These are phyloP conservation scores for Cicer pinnatifidum DNA, from an alignment of 306 rosid genomes.

Conservation along the genomic window DNA sequence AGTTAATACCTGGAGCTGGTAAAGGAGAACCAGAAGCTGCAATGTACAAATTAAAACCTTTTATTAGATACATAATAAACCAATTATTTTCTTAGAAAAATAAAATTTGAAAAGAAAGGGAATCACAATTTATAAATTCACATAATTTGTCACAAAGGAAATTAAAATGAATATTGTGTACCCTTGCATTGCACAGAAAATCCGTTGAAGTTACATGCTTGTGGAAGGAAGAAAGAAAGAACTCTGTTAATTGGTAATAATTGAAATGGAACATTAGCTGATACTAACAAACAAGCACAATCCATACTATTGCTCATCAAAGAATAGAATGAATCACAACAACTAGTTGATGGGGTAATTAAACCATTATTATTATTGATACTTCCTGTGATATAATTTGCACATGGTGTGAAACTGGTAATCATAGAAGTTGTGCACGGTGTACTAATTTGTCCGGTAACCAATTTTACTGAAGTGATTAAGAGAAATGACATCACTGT, in stretches of 20 bases:
- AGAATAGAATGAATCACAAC: constrained; percentile 60
- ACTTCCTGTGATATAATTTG: constrained; percentile 72
- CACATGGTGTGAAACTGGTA: constrained; percentile 71
- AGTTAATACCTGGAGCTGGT: constrained; percentile 66
- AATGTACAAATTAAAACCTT: constrained; percentile 28
- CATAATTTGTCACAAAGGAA: neutral
- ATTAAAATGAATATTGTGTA: neutral
- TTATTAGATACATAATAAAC: neutral
- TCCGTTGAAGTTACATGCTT: constrained; percentile 53
- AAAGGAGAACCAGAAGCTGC: constrained; percentile 68
- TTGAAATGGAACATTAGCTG: constrained; percentile 62
- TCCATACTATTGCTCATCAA: constrained; percentile 49
- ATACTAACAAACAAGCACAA: constrained; percentile 70
- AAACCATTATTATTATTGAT: constrained; percentile 50
- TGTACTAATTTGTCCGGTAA: constrained; percentile 45
- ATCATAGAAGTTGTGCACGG: constrained; percentile 70
- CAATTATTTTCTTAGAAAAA: neutral
- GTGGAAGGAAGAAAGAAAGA: constrained; percentile 57
- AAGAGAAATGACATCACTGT: constrained; percentile 41
- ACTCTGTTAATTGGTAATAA: constrained; percentile 55
- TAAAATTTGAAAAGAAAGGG: neutral
- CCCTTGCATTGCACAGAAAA: constrained; percentile 63
- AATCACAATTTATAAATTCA: neutral
- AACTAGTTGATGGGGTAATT: constrained; percentile 46
- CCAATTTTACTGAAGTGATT: constrained; percentile 40